phyloP scores from a whole-genome alignment of 371 early-diverging fungal genomes.

The Funneliformis caledonium region DNA sequence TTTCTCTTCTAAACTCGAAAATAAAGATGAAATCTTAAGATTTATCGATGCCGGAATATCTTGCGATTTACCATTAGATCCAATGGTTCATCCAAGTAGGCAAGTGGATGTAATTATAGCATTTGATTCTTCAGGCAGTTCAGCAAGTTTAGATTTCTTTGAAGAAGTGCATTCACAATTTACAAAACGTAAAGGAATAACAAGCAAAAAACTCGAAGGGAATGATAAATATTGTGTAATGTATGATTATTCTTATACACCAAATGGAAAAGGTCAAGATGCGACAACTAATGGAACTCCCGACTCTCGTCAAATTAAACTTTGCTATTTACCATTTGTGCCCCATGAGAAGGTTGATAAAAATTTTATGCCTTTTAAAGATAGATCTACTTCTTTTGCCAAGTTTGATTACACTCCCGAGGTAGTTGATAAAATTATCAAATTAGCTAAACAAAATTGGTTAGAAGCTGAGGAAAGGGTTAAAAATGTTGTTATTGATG shows the following conservation, averaged over 20 bases:
- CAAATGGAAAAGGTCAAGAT: slow-evolving; percentile 1
- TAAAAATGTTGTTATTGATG: background rate
- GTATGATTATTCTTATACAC: background rate
- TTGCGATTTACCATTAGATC: slow-evolving; percentile 77
- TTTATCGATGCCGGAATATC: slow-evolving; percentile 78
- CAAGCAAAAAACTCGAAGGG: background rate
- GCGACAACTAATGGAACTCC: background rate
- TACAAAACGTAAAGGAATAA: background rate
- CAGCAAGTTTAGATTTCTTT: background rate
- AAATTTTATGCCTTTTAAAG: background rate
- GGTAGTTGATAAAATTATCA: background rate
- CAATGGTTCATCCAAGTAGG: slow-evolving; percentile 65
- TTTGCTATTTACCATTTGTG: slow-evolving; percentile 11
- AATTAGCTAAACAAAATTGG: slow-evolving; percentile 22
- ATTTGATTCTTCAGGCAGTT: slow-evolving; percentile 57
- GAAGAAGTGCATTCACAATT: slow-evolving; percentile 44
- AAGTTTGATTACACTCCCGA: slow-evolving; percentile 1
- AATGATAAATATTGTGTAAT: background rate
- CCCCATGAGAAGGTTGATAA: background rate
- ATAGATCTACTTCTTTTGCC: background rate
- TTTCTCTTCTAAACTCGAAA: too few relatives aligned
- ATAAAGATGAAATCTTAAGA: background rate
- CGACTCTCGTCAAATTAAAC: background rate
- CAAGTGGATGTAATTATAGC: slow-evolving; percentile 70
- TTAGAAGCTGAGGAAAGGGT: background rate